These are phyloP conservation scores for Tulasnella sp. DNA, from an alignment of 768 basidiomycete genomes.

Conservation along the genomic window DNA sequence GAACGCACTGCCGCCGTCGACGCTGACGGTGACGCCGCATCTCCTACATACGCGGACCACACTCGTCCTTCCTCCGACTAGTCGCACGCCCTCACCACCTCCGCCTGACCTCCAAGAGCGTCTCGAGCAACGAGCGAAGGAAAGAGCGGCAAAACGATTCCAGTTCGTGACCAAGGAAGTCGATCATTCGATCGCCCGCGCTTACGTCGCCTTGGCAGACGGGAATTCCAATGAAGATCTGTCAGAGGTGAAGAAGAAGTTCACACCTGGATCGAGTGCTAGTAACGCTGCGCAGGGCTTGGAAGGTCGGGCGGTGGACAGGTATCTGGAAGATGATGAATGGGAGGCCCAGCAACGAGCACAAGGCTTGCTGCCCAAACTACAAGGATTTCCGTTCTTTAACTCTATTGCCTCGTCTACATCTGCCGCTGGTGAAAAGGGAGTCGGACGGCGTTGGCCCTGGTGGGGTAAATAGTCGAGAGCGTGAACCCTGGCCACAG, in stretches of 20 bases:
- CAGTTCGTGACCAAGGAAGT: constrained; percentile 65
- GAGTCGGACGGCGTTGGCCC: neutral
- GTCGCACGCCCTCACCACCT: constrained; percentile 34
- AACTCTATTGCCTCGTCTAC: neutral
- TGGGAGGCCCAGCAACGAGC: constrained; percentile 53
- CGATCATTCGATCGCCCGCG: constrained; percentile 62
- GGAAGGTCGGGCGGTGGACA: constrained; percentile 53
- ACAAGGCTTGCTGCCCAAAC: constrained; percentile 35
- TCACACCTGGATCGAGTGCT: constrained; percentile 31
- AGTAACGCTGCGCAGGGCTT: constrained; percentile 35
- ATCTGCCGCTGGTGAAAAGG: neutral
- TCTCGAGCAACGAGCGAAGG: constrained; percentile 43
- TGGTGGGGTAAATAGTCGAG: neutral
- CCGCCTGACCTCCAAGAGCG: constrained; percentile 33
- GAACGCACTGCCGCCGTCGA: constrained; percentile 62
- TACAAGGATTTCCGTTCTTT: constrained; percentile 31
- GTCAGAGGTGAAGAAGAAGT: constrained; percentile 36
- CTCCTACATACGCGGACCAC: constrained; percentile 64
- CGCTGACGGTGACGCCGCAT: constrained; percentile 67
- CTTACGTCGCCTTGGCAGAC: constrained; percentile 67
- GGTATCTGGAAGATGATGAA: constrained; percentile 64
- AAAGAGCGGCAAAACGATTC: constrained; percentile 57
- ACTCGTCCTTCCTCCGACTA: constrained; percentile 52
- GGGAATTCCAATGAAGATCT: constrained; percentile 33
- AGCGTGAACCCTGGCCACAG: neutral